A percentile compares a stretch with the other conserved stretches of the same genome.
These are phyloP conservation scores for Boletus eberwhitei DNA, from an alignment of 768 basidiomycete species.

Conservation along the genomic window DNA sequence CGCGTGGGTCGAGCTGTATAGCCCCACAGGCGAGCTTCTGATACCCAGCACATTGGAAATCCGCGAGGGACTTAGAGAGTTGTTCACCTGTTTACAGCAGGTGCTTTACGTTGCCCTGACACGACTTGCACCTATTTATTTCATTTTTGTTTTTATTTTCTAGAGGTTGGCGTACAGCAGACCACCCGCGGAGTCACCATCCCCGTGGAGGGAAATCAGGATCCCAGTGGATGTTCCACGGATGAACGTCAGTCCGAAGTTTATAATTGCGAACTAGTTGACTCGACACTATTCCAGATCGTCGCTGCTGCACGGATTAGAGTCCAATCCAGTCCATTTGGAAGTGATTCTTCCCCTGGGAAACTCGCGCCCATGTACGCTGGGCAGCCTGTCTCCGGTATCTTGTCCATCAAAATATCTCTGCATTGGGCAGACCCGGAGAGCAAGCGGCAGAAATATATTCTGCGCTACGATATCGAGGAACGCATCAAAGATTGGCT, in stretches of 20 bases:
- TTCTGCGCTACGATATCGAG: conserved; percentile 77
- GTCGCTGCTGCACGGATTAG: conserved; percentile 57
- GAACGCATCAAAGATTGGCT: conserved; percentile 85
- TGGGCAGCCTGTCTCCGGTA: conserved; percentile 79
- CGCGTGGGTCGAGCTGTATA: conserved; percentile 67
- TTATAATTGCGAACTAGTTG: neutral
- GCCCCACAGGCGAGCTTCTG: conserved; percentile 64
- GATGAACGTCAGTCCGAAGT: conserved; percentile 59
- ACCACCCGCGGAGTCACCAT: conserved; percentile 32
- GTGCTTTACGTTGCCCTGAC: conserved; percentile 21
- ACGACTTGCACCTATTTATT: conserved; percentile 27
- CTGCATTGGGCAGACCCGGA: conserved; percentile 70
- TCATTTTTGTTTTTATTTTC: conserved; percentile 24
- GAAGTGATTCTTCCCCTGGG: conserved; percentile 27
- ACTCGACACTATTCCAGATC: conserved; percentile 45
- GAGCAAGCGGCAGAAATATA: conserved; percentile 42
- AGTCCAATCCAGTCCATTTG: conserved; percentile 45
- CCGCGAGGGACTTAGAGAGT: conserved; percentile 26
- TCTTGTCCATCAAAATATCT: conserved; percentile 63
- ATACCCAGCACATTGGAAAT: conserved; percentile 44
- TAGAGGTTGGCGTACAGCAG: conserved; percentile 41
- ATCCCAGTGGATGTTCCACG: conserved; percentile 86
- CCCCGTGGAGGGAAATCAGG: conserved; percentile 67
- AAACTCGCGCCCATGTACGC: conserved; percentile 59
- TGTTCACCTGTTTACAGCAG: conserved; percentile 29